Evolutionary conservation across 345 rosid species (phyloP).

Genomic region (Eucalyptus sideroxylon): DNA sequence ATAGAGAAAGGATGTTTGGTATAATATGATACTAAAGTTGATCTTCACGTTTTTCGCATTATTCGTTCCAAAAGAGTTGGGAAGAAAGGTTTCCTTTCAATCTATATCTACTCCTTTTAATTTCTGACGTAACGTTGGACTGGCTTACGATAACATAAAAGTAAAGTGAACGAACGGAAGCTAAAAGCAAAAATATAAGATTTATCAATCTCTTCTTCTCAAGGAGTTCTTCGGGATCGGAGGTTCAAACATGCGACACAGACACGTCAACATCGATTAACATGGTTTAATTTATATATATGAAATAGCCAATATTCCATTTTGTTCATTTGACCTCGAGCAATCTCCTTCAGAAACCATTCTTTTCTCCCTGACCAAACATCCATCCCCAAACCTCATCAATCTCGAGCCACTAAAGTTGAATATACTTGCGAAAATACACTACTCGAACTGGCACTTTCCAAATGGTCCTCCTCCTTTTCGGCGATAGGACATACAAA

Average conservation of each 20-base stretch:
- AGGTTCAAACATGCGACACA: not conserved
- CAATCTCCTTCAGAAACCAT: not conserved
- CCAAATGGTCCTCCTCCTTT: not conserved
- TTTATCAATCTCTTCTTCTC: not conserved
- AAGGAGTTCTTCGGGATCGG: not conserved
- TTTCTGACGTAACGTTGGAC: accelerated
- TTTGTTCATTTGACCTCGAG: not conserved
- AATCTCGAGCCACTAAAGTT: not conserved
- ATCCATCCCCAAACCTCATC: not conserved
- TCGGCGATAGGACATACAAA: not conserved
- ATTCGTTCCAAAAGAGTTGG: not conserved
- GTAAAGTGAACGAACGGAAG: not conserved
- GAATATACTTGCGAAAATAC: not conserved
- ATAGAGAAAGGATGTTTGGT: not conserved
- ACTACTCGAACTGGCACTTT: not conserved
- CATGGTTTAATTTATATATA: not conserved
- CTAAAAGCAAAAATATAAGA: not conserved
- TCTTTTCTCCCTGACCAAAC: not conserved
- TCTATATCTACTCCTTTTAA: not conserved
- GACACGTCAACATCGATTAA: not conserved
- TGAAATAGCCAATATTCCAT: not conserved
- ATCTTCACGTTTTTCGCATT: not conserved
- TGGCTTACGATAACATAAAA: not conserved
- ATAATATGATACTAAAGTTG: not conserved
- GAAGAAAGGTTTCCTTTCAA: not conserved